These are phyloP conservation scores for Darksidea phi DNA, from an alignment of 495 filamentous ascomycete genomes.

Conservation along the genomic window DNA sequence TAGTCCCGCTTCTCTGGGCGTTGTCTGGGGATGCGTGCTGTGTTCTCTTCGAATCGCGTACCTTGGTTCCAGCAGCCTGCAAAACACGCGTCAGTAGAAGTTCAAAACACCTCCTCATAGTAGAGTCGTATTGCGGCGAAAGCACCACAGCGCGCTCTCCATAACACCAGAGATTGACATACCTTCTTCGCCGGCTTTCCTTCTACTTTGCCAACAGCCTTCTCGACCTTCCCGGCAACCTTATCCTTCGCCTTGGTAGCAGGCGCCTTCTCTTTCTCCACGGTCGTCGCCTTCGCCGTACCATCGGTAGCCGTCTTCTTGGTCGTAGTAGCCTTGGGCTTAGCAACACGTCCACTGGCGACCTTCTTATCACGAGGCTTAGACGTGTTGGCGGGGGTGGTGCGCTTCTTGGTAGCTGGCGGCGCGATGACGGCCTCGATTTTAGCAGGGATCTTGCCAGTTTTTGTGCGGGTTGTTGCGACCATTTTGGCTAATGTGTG, in stretches of 20 bases:
- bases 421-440: slow-evolving; percentile 20
- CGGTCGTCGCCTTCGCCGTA: slow-evolving; percentile 2
- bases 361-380: slow-evolving; percentile 41
- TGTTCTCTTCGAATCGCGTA: no score
- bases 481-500: slow-evolving; percentile 15
- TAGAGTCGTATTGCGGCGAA: no score
- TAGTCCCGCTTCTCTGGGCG: no score
- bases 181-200: slow-evolving; percentile 36
- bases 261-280: slow-evolving; percentile 20
- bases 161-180: slow-evolving; percentile 12
- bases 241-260: slow-evolving; percentile 34
- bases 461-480: slow-evolving; percentile 36
- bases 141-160: not conserved
- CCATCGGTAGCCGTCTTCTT: slow-evolving; percentile 3
- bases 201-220: slow-evolving; percentile 30
- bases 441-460: slow-evolving; percentile 33
- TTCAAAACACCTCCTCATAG: not conserved
- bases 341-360: slow-evolving; percentile 24
- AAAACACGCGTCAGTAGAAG: not conserved
- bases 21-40: no score
- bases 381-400: slow-evolving; percentile 37
- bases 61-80: slow-evolving; percentile 31
- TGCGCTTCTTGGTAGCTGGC: slow-evolving; percentile 15
- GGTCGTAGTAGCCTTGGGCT: slow-evolving; percentile 22
- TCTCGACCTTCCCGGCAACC: slow-evolving; percentile 41